Conservation (phyloP, 2,329 filamentous ascomycete genomes). For the Aureobasidium sp. region DNA sequence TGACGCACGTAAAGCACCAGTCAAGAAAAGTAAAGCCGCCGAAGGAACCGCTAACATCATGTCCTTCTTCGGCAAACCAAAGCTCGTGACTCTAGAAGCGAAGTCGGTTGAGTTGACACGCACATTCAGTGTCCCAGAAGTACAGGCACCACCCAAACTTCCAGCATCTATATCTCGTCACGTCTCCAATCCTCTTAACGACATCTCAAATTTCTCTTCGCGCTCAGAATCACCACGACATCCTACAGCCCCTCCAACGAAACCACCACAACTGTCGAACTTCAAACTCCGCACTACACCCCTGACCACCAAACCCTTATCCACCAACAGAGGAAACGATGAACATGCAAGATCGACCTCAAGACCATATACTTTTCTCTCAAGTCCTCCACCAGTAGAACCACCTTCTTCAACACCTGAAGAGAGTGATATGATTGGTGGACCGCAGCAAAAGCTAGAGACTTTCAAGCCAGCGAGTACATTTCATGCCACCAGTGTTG, state of each 20-base stretch:
- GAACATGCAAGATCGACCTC: slow-evolving; percentile 28
- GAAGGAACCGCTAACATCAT: slow-evolving; percentile 56
- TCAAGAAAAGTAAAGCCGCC: slow-evolving; percentile 42
- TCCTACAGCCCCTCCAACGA: background rate
- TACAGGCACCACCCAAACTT: background rate
- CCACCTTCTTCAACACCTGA: slow-evolving; percentile 27
- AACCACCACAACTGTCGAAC: background rate
- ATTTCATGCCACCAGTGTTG: slow-evolving; percentile 50
- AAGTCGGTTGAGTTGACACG: slow-evolving; percentile 13
- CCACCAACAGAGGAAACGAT: background rate
- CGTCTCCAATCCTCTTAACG: slow-evolving; percentile 29
- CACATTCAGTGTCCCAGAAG: slow-evolving; percentile 9
- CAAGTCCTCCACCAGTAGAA: slow-evolving; percentile 44
- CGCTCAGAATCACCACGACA: background rate
- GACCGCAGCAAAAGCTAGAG: slow-evolving; percentile 6
- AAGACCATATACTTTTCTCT: slow-evolving; percentile 54
- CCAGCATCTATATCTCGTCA: slow-evolving; percentile 5
- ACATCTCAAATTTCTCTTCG: slow-evolving; percentile 36
- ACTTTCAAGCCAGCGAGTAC: slow-evolving; percentile 43
- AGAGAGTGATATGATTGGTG: background rate
- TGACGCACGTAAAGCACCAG: slow-evolving; percentile 30
- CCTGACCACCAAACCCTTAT: slow-evolving; percentile 34
- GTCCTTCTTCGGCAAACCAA: slow-evolving; percentile 52
- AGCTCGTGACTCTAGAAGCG: background rate
- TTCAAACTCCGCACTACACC: slow-evolving; percentile 37